Percentiles rank a stretch among this genome's conserved stretches.
Conservation (phyloP, 768 basidiomycete genomes). For the Leccinum subtestaceum region DNA sequence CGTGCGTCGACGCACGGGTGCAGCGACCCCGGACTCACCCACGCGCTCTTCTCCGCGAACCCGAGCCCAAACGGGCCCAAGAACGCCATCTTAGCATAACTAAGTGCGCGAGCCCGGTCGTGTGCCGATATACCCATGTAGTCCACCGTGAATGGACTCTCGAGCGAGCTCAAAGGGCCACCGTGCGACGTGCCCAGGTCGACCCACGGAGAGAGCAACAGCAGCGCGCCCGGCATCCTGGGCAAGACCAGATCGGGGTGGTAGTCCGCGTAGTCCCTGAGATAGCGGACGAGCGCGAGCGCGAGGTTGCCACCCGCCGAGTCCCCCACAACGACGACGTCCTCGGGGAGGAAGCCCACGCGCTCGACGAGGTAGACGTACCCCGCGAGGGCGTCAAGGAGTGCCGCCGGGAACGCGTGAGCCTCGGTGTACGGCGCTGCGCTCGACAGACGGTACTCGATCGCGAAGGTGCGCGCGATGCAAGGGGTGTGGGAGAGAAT, state of each 20-base stretch:
- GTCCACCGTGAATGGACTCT: conserved; percentile 23
- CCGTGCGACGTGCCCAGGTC: conserved; percentile 22
- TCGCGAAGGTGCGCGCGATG: conserved; percentile 31
- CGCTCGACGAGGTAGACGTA: conserved; percentile 47
- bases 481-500: conserved; percentile 13
- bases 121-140: conserved; percentile 26
- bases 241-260: conserved; percentile 18
- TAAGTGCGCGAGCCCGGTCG: neutral
- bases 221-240: conserved; percentile 26
- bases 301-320: conserved; percentile 56
- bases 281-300: conserved; percentile 37
- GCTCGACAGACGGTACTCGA: conserved; percentile 49
- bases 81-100: conserved; percentile 34
- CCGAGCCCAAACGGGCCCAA: conserved; percentile 47
- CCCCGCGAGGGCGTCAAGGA: conserved; percentile 51
- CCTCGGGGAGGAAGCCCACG: conserved; percentile 38
- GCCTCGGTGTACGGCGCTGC: conserved; percentile 24
- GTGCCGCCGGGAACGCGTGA: conserved; percentile 52
- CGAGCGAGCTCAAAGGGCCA: conserved; percentile 37
- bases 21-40: conserved; percentile 58
- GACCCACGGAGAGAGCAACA: conserved; percentile 36
- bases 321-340: conserved; percentile 50
- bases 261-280: conserved; percentile 22
- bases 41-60: conserved; percentile 47
- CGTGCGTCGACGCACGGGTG: conserved; percentile 36